Base-by-base conservation (phyloP, 2,329 filamentous ascomycete genomes). In the Colletotrichum theobromicola region DNA sequence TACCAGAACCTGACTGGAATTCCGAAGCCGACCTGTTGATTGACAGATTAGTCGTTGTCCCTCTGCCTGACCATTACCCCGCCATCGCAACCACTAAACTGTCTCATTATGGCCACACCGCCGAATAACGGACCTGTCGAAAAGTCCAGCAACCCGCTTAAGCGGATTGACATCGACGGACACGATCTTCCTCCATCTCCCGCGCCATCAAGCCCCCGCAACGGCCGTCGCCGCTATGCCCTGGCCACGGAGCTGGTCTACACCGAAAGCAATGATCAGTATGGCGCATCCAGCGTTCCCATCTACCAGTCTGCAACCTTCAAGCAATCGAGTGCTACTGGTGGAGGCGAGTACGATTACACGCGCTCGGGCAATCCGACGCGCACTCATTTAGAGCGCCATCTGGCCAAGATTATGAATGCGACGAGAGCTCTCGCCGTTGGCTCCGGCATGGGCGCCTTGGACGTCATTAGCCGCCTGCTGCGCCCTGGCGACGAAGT, bases 281-380 rank as follows among this genome's bases (percentile, higher is more conserved):
- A 98, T 88, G 97, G 97, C 82, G 92, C 97, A 72, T 98, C 95
- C 79, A 98, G 96, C 84, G 93, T 98, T 80, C 97, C 97, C 68
- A 98, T 99, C 82, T 99, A 99, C 85, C 97, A 98, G 90, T 98
- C 95, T 63, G 97, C 97, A 63, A 99, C 97, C 46, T 99, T 99
- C 89, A 99, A 99, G 87, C 97, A 98, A 85, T 91, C 91, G 26
- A 95, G 94, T 21, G 93, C 94, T 76, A 89, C 86, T 60, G 95
- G 94, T 74, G 95, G 95, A 75, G 88, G 91, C 81, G 96, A 98
- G 85, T 99, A 98, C 85, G 97, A 99, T 87, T 99, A 99, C 88
- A 98, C 97, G 75, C 94, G 97, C 76, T 98, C 96, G 42, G 97
- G 97, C 71, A 99, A 99, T 83, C 97, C 97, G 21, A 99, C 97